Evolutionary conservation across 2,329 filamentous ascomycete genomes (phyloP).

Genomic region (Aspergillus fumigatus): DNA sequence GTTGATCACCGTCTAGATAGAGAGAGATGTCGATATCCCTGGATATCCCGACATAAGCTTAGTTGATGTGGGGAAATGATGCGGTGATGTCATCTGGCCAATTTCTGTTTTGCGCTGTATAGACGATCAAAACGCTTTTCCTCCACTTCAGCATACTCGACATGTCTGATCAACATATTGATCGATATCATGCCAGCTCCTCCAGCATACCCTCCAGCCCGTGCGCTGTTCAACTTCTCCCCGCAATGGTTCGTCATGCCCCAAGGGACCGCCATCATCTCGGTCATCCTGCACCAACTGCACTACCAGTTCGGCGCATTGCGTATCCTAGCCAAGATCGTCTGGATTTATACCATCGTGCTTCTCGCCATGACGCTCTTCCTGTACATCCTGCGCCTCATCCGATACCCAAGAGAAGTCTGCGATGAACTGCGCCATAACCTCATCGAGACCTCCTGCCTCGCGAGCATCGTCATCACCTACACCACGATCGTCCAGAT

Average conservation of each 20-base stretch:
- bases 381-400: constrained; percentile 30
- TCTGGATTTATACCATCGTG: constrained; percentile 37
- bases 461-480: constrained; percentile 36
- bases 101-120: too few species aligned
- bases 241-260: constrained; percentile 38
- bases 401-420: constrained; percentile 30
- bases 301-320: constrained; percentile 41
- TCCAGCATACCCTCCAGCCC: constrained; percentile 8
- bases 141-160: too few species aligned
- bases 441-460: constrained; percentile 35
- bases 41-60: too few species aligned
- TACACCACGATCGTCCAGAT: constrained; percentile 32
- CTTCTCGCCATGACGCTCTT: constrained; percentile 25
- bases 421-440: constrained; percentile 24
- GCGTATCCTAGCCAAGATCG: constrained; percentile 31
- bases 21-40: too few species aligned
- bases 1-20: too few species aligned
- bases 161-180: too few species aligned
- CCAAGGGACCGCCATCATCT: constrained; percentile 36
- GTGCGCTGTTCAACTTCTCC: constrained; percentile 30
- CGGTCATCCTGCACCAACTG: constrained; percentile 33
- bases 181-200: not conserved
- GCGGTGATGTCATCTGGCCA: not conserved
- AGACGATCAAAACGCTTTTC: too few species aligned
- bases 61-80: too few species aligned